Evolutionary conservation across 371 early-diverging fungal species (phyloP), one percentile per base, ranked within the genome.

Genomic region (Mucor mucedo): DNA sequence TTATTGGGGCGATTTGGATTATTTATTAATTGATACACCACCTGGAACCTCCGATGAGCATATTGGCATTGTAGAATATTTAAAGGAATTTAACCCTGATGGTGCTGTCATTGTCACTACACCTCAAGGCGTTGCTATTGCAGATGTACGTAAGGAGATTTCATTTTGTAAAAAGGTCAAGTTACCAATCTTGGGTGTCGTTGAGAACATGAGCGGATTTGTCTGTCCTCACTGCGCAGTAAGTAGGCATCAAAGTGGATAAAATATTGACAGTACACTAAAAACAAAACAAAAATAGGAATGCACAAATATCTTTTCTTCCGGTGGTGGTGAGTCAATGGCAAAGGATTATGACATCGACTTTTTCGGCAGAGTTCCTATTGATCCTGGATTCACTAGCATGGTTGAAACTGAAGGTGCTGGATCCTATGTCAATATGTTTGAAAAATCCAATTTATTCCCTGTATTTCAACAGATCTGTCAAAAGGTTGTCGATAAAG

Each of bases 1-100:
- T 0, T 90, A 88, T 71, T 92, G 93, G 93, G 91, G 92, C 13
- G 84, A 86, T 27, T 84, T 95, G 65, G 95, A 97, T 56, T 94
- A 91, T 74, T 79, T 98, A 29, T 75, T 98, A 32, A 83, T 94
- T 63, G 98, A 98, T 78, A 97, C 96, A 33, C 99, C 99, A 38
- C 99, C 99, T 29, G 99, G 97, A 16, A 93, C 97, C 0, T 93
- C 95, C 9, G 97, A 96, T 72, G 97, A 97, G 70, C 98, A 97
- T 73, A 87, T 95, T 44, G 89, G 88, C n/a, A 82, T 89, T 39
- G 90, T 87, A 29, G 89, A 91, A 63, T 89, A 86, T 57, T 72
- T 93, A 9, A 91, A 90, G 63, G 89, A 88, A n/a, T 77, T 78
- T 40, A 78, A 85, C 35, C 91, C 92, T 32, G 89, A 89, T 69